Evolutionary conservation across 2,329 filamentous ascomycete genomes (phyloP).

Genomic region (Thelonectria discophora): DNA sequence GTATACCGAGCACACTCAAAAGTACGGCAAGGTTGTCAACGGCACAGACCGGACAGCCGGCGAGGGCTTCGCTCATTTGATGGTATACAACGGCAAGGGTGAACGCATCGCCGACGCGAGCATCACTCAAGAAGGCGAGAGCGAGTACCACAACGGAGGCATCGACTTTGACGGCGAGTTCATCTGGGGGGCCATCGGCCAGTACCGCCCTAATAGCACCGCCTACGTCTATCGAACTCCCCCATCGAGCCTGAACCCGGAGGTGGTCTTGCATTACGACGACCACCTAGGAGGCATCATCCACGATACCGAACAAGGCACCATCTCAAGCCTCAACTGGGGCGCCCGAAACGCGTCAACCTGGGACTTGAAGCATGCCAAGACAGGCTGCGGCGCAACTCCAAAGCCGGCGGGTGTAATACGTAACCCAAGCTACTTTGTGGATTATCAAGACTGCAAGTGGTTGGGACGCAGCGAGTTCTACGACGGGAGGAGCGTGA

Average conservation of each 20-base stretch:
- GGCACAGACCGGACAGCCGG: constrained; percentile 59
- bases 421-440: constrained; percentile 54
- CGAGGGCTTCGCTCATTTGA: constrained; percentile 55
- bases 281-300: constrained; percentile 60
- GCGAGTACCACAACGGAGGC: constrained; percentile 58
- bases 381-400: constrained; percentile 30
- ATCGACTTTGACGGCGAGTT: constrained; percentile 58
- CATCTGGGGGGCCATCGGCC: constrained; percentile 57
- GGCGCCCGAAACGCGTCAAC: constrained; percentile 53
- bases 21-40: constrained; percentile 56
- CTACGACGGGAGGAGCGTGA: constrained; percentile 51
- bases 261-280: constrained; percentile 46
- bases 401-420: constrained; percentile 32
- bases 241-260: constrained; percentile 48
- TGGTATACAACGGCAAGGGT: constrained; percentile 55
- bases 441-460: constrained; percentile 63
- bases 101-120: constrained; percentile 54
- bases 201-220: constrained; percentile 59
- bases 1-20: constrained; percentile 51
- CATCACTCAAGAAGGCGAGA: constrained; percentile 49
- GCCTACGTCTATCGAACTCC: constrained; percentile 53
- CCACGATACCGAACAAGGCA: constrained; percentile 48
- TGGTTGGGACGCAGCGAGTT: constrained; percentile 53
- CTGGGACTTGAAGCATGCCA: constrained; percentile 43
- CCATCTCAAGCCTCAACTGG: constrained; percentile 56